Conservation (phyloP, 306 rosid species). For the Adenanthera pavonina region DNA sequence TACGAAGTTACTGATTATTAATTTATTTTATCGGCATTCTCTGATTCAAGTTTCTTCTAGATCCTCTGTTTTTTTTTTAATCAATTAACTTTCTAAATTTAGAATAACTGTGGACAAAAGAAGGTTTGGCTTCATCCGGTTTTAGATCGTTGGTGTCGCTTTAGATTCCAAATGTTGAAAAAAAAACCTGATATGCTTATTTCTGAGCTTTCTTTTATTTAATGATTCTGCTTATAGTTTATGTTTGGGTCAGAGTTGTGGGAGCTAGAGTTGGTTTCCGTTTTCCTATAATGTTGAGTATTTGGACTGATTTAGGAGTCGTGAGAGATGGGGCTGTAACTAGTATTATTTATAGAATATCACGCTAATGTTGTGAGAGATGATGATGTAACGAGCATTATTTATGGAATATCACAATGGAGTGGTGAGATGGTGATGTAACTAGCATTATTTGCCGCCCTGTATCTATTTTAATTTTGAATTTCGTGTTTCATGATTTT, state of each 20-base stretch:
- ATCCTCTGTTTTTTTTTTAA: slow-evolving; percentile 16
- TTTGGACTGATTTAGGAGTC: slow-evolving; percentile 6
- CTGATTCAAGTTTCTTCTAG: neutral
- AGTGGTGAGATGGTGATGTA: neutral
- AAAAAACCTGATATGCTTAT: neutral
- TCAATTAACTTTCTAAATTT: neutral
- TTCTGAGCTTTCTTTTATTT: neutral
- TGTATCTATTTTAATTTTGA: neutral
- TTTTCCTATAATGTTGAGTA: neutral
- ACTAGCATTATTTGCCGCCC: neutral
- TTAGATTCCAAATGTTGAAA: neutral
- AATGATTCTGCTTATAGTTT: neutral
- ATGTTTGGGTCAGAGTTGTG: neutral
- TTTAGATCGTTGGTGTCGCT: neutral
- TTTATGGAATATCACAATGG: neutral
- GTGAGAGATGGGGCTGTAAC: neutral
- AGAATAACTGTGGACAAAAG: neutral
- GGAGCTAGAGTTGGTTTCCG: neutral
- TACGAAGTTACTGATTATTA: neutral
- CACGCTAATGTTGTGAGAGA: neutral
- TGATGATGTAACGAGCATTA: neutral
- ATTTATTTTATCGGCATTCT: neutral
- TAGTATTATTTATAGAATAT: neutral
- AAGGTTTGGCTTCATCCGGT: neutral
- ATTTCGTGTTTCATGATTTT: neutral